Evolutionary conservation across 2,329 filamentous ascomycete genomes (phyloP), one percentile per base, ranked within the genome.

Genomic region (Chaetomium strumarium): DNA sequence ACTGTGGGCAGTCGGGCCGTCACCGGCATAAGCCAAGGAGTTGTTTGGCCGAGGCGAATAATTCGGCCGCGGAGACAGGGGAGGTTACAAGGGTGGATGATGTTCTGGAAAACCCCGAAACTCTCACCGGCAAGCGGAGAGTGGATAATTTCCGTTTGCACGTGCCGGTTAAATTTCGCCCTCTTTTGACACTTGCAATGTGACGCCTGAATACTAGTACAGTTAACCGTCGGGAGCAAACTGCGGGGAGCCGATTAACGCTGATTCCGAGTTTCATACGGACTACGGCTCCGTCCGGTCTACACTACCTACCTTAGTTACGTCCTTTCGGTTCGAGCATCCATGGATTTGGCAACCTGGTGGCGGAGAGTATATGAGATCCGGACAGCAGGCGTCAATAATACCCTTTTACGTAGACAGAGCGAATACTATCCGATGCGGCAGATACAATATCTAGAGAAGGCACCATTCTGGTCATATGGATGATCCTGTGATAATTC

Each of bases 71-170:
- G 17, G 17, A 1, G 16, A 24, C 20, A 29, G 37, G 30, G 37
- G 4, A 24, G 14, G 3, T 11, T 34, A 13, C 19, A 37, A 17
- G 46, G 44, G 30, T 39, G 48, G 45, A 43, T 41, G 51, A 51
- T 56, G 48, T 56, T 56, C 55, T 56, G 51, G 55, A 56, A 55
- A 52, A 38, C 30, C 46, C 30, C 7, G 38, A n/a, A 47, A 30
- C 17, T 5, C 24, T 19, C 46, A 20, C 5, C 17, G 43, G 14
- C 29, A 19, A n/a, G 37, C 20, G 12, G 39, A 14, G 4, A 19
- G 10, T 17, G 44, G 19, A n/a, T 29, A 41, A 33, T 41, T 49
- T 44, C 39, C 16, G 7, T 8, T 14, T 31, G 19, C 46, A 50
- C 49, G 41, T 46, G 49, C 53, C 46, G 49, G 46, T n/a, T 55